A percentile compares a stretch with the other conserved stretches of the same genome.
Conservation (phyloP, 306 rosid genomes). For the Prunus mira region DNA sequence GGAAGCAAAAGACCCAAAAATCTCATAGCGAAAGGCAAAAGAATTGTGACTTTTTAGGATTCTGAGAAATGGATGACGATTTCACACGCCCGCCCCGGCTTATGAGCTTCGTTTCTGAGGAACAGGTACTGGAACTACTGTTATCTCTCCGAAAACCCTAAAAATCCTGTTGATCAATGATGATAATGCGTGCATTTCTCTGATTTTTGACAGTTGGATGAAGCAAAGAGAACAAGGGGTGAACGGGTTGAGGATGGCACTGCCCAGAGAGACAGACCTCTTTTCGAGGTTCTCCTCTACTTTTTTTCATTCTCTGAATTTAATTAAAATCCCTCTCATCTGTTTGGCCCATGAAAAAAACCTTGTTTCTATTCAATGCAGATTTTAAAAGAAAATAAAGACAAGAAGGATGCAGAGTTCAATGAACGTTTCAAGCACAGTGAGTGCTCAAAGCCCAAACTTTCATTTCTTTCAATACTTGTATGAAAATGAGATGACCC, state of each 20-base stretch:
- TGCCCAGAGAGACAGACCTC: slow-evolving; percentile 87
- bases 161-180: background rate
- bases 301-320: background rate
- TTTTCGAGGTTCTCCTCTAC: slow-evolving; percentile 55
- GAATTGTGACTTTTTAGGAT: too few relatives aligned
- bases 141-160: background rate
- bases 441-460: slow-evolving; percentile 33
- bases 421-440: slow-evolving; percentile 94
- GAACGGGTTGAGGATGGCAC: slow-evolving; percentile 91
- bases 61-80: slow-evolving; percentile 57
- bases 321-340: background rate
- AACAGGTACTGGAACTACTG: slow-evolving; percentile 44
- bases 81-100: slow-evolving; percentile 53
- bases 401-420: slow-evolving; percentile 85
- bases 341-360: background rate
- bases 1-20: background rate
- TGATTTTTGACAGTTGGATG: slow-evolving; percentile 51
- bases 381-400: slow-evolving; percentile 89
- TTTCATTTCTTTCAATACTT: background rate
- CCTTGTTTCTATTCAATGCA: slow-evolving; percentile 14
- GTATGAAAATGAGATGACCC: background rate
- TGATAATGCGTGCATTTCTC: background rate
- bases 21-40: background rate
- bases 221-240: slow-evolving; percentile 71
- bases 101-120: slow-evolving; percentile 87